phyloP scores from a whole-genome alignment of 805 yeast genomes.

The Myxozyma mucilagina region DNA sequence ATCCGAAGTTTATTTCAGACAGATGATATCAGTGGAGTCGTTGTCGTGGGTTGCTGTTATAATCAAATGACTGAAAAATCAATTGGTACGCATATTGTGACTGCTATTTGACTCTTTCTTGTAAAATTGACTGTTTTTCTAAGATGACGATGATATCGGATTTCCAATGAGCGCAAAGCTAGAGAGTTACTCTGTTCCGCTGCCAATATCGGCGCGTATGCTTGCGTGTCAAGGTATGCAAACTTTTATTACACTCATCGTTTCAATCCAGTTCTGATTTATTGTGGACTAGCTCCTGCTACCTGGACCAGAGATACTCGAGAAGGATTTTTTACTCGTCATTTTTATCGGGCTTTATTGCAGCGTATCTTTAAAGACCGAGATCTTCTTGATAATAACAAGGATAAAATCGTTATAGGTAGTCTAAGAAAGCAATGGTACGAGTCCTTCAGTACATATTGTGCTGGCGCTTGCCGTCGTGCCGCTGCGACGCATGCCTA shows the following conservation, averaged over 20 bases:
- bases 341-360: slow-evolving; percentile 33
- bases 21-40: slow-evolving; percentile 24
- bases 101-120: not conserved
- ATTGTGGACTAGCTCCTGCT: slow-evolving; percentile 20
- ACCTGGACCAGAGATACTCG: slow-evolving; percentile 33
- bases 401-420: slow-evolving; percentile 22
- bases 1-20: slow-evolving; percentile 28
- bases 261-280: not conserved
- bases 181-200: slow-evolving; percentile 10
- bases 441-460: slow-evolving; percentile 24
- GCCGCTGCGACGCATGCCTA: slow-evolving; percentile 5
- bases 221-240: slow-evolving; percentile 32
- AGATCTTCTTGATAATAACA: slow-evolving; percentile 5
- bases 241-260: not conserved
- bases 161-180: slow-evolving; percentile 29
- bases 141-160: slow-evolving; percentile 21
- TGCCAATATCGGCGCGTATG: slow-evolving; percentile 32
- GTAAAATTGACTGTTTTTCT: no score
- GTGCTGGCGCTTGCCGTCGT: slow-evolving; percentile 30
- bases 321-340: slow-evolving; percentile 30
- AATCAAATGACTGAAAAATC: slow-evolving; percentile 31
- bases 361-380: slow-evolving; percentile 31
- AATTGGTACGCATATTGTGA: not conserved
- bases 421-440: slow-evolving; percentile 31
- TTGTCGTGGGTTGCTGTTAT: slow-evolving; percentile 35